These are phyloP conservation scores for Sporobolomyces pararoseus DNA, from an alignment of 768 basidiomycete species.

Conservation along the genomic window DNA sequence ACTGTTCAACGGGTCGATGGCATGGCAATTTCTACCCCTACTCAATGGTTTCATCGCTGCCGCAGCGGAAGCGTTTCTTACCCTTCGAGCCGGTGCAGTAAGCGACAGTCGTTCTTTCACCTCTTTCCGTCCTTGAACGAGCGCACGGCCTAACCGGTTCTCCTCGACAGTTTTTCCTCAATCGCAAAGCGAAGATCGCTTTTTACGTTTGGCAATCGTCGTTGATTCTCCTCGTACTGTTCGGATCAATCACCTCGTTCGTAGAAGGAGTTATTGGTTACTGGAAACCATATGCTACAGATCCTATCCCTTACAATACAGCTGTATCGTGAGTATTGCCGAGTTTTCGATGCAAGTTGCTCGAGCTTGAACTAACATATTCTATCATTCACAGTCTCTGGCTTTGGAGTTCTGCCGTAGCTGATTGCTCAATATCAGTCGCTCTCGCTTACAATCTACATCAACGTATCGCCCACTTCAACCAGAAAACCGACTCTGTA, in stretches of 20 bases:
- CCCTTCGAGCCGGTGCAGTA: neutral
- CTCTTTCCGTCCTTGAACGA: neutral
- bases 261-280: conserved; percentile 1
- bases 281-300: neutral
- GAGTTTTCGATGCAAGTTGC: too few relatives aligned
- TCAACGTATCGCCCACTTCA: conserved; percentile 22
- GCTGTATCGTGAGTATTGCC: neutral
- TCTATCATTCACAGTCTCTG: conserved; percentile 5
- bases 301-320: conserved; percentile 2
- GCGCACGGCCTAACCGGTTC: neutral
- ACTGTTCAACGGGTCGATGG: neutral
- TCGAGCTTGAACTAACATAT: neutral
- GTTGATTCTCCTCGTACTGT: conserved; percentile 2
- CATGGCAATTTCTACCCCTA: neutral
- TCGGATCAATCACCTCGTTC: neutral
- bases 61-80: neutral
- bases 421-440: conserved; percentile 18
- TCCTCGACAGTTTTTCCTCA: conserved; percentile 24
- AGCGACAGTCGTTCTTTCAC: too few relatives aligned
- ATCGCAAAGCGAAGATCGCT: neutral
- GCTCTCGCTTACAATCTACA: conserved; percentile 23
- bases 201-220: conserved; percentile 11
- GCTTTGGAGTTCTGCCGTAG: conserved; percentile 17
- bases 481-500: conserved; percentile 7
- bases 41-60: conserved; percentile 8